These are phyloP conservation scores for Zychaea mexicana DNA, from an alignment of 371 early-diverging fungal species.

Conservation along the genomic window DNA sequence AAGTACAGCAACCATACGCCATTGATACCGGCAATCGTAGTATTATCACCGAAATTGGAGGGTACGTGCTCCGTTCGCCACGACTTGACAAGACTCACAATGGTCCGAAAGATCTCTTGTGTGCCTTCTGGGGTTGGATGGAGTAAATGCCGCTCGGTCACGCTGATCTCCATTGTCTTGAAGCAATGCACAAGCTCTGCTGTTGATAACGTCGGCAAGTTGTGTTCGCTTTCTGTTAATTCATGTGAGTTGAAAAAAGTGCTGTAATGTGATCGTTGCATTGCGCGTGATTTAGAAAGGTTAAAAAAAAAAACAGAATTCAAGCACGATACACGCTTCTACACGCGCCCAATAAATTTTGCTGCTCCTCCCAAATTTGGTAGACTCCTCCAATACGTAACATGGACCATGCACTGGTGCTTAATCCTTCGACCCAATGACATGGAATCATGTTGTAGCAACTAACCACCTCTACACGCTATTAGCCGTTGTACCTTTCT, in stretches of 20 bases:
- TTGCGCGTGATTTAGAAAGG: background rate
- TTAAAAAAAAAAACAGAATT: no score
- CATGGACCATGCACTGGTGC: no score
- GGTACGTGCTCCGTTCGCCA: constrained; percentile 8
- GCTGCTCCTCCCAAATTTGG: no score
- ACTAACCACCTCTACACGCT: no score
- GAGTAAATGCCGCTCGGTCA: constrained; percentile 21
- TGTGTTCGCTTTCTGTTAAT: background rate
- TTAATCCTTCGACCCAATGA: no score
- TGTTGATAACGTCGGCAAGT: background rate
- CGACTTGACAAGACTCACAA: constrained; percentile 15
- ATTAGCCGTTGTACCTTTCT: no score
- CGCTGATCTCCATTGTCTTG: constrained; percentile 18
- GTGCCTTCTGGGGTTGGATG: constrained; percentile 21
- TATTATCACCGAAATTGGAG: background rate
- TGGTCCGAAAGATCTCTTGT: constrained; percentile 18
- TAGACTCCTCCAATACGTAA: no score
- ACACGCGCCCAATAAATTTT: no score
- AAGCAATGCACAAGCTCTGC: background rate
- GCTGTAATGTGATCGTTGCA: background rate
- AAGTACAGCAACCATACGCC: background rate
- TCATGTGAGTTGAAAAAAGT: background rate
- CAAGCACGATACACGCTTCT: no score
- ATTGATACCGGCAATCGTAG: background rate
- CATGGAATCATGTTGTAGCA: no score